Evolutionary conservation across 2,329 filamentous ascomycete genomes (phyloP).

Genomic region (Colletotrichum tofieldiae): DNA sequence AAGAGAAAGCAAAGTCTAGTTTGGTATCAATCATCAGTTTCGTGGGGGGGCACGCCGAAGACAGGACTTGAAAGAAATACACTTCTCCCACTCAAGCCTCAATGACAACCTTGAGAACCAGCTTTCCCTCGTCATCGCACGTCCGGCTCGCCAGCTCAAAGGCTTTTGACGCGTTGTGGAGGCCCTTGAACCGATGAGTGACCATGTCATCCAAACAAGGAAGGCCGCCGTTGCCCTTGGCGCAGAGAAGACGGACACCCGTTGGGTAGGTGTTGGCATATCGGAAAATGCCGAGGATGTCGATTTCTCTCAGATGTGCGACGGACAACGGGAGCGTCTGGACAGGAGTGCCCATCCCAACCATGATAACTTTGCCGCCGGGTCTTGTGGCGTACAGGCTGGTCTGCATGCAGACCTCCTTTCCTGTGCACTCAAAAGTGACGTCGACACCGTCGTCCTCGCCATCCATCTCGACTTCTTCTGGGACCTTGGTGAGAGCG

Average conservation of each 20-base stretch:
- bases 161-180: conserved; percentile 73
- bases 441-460: conserved; percentile 77
- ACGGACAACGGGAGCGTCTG: conserved; percentile 82
- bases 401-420: conserved; percentile 82
- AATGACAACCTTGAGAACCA: conserved; percentile 82
- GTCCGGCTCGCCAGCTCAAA: conserved; percentile 81
- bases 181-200: conserved; percentile 79
- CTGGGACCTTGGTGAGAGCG: conserved; percentile 53
- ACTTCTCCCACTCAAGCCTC: conserved; percentile 60
- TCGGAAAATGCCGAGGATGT: conserved; percentile 81
- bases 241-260: conserved; percentile 75
- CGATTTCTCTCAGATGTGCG: conserved; percentile 81
- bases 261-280: conserved; percentile 84
- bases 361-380: conserved; percentile 81
- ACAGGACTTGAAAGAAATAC: not conserved
- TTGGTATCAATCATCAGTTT: conserved; percentile 18
- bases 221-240: conserved; percentile 61
- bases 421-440: conserved; percentile 84
- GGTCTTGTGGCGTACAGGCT: conserved; percentile 80
- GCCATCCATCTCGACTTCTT: conserved; percentile 54
- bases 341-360: conserved; percentile 85
- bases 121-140: conserved; percentile 75
- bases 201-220: conserved; percentile 80
- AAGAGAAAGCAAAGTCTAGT: conserved; percentile 1
- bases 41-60: not conserved